Base-by-base conservation (phyloP, 768 basidiomycete genomes). In the Kwoniella mangroviensis region DNA sequence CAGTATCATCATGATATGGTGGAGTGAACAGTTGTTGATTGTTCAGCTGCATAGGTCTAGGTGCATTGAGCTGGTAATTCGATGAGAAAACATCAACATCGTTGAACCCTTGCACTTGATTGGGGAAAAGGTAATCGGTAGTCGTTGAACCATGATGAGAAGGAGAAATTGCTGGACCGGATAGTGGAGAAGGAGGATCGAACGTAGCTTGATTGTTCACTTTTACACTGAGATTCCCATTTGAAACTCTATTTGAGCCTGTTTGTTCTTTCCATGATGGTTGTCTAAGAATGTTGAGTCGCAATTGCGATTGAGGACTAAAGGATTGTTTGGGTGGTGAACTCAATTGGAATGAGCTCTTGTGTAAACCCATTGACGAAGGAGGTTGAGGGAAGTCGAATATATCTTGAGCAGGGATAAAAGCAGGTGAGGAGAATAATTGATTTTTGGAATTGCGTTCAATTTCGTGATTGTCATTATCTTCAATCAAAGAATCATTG, bases 41-140 rank as follows among this genome's bases (percentile, higher is more conserved):
- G 28, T 64, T 53, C 10, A 43, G 11, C 19, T 63, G 68, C 40
- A 58, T 21, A 9, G 51, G 21, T 24, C 42, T 54, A 45, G 67
- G 42, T 10, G 42, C 42, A 15, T 69, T 40, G 26, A 69, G 62
- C 13, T 56, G 59, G 53, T 68, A 68, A 9, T 24, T 28, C 2
- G 68, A 43, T 7, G 68, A 63, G 24, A 69, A 69, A 11, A 69
- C 59, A 53, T 69, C 68, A 11, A 69, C 59, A 53, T 69, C 68
- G 54, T 61, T 28, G 67, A 54, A 68, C 11, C 24, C 4, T 17
- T 56, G 55, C n/a, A 28, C 51, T 11, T 63, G 55, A 17, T 34
- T 6, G 12, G 61, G 61, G 45, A 69, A 69, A 3, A 56, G 41
- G 51, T 58, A 64, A 6, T 69, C 68, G 17, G 28, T 6, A 7